Base-by-base conservation (phyloP, 164 flowering plant genomes). In the Santalum album region DNA sequence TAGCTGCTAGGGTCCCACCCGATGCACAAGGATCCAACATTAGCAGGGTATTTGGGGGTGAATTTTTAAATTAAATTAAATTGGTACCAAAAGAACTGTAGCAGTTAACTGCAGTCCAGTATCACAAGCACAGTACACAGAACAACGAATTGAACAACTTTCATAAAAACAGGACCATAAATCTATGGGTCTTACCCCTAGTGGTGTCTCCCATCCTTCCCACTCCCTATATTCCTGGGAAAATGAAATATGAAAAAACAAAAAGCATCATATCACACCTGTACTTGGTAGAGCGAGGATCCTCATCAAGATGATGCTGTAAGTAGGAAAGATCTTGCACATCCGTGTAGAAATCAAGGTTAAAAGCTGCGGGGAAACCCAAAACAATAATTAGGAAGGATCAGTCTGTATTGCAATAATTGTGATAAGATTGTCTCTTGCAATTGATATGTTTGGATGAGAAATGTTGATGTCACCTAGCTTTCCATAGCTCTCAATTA, bases 401-500 rank as follows among this genome's bases (percentile, higher is more conserved):
- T 45, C 24, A 20, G 14, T 25, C 49, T 20, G 25, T 11, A 16
- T 4, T 25, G 16, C 14, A 6, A 11, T 51, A 9, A 5, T 29
- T 29, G 34, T 9, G 34, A 29, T 3, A 29, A 29, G 9, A 29
- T n/a, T 29, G 2, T 16, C 34, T 22, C 21, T 12, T 19, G 55
- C 6, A 51, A 26, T n/a, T 44, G 6, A 23, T 35, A 5, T 21
- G 18, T 16, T 21, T 5, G 17, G 29, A 39, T 19, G 48, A 12
- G 45, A 49, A 22, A 42, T 25, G 29, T 25, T 27, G 55, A 42
- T n/a, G 69, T 36, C 39, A 86, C 96, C 95, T 71, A 92, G 84
- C 72, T 76, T 88, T 60, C 98, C 96, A 26, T 88, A 88, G 75
- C 69, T 88, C 71, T 86, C 98, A 64, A 88, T 88, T 2, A 92